Evolutionary conservation across 1,284 basidiomycete species (phyloP).

Genomic region (Fomitopsis schrenkii): DNA sequence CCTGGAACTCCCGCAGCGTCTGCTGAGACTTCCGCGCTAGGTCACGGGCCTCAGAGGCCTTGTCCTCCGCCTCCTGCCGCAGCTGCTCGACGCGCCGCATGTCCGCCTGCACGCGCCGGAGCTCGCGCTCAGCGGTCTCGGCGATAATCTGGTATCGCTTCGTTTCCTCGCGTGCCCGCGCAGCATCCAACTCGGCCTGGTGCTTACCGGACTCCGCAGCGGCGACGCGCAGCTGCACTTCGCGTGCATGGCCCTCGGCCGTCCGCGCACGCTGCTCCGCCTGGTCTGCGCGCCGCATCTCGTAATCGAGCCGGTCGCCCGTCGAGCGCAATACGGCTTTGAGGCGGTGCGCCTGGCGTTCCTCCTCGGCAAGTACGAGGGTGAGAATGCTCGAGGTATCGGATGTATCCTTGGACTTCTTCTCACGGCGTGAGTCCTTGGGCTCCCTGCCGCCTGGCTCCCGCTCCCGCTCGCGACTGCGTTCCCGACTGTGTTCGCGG

Average conservation of each 20-base stretch:
- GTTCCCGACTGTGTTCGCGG: constrained; percentile 15
- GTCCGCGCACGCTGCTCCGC: constrained; percentile 47
- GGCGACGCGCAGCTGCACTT: constrained; percentile 34
- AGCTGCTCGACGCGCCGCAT: constrained; percentile 39
- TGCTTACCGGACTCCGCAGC: constrained; percentile 45
- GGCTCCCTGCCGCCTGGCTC: constrained; percentile 12
- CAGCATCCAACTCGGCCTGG: constrained; percentile 40
- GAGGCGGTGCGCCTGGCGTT: constrained; percentile 52
- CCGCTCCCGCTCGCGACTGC: constrained; percentile 15
- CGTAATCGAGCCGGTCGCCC: constrained; percentile 52
- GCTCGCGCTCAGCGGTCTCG: constrained; percentile 46
- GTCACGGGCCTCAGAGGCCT: constrained; percentile 44
- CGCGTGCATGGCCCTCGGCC: constrained; percentile 47
- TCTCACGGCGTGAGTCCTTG: constrained; percentile 6
- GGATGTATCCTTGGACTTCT: constrained; percentile 21
- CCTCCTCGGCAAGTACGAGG: constrained; percentile 56
- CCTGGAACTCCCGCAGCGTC: constrained; percentile 43
- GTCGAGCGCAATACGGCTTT: constrained; percentile 51
- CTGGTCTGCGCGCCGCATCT: constrained; percentile 49
- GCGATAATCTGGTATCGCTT: constrained; percentile 44
- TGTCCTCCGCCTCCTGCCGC: constrained; percentile 43
- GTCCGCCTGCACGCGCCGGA: constrained; percentile 40
- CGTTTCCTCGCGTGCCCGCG: constrained; percentile 45
- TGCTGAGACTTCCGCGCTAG: constrained; percentile 41
- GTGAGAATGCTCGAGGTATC: constrained; percentile 32